Evolutionary conservation across 2,329 filamentous ascomycete genomes (phyloP), one percentile per base, ranked within the genome.

Genomic region (Seiridium cupressi): DNA sequence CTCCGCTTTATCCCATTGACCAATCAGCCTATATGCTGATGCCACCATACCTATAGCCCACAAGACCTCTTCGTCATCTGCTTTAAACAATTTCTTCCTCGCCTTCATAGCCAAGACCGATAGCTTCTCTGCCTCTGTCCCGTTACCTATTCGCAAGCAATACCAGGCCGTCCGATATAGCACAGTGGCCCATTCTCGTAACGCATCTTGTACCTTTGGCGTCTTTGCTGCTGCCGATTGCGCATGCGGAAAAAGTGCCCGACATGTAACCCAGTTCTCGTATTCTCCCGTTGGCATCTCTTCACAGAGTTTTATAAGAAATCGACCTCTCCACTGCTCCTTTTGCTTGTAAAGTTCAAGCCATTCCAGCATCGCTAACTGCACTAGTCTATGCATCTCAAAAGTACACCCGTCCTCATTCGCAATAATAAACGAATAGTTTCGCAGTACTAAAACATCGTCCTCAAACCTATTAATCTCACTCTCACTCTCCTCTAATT

Each of bases 381-480:
- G 75, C 18, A 80, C 77, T 2, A 81, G 69, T 9, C 60, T 46
- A 63, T 81, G 77, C 76, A 81, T 80, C 61, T 77, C 73, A 56
- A 76, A 78, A 1, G 58, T 56, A 10, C 61, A 67, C 1, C 63
- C 63, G 32, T 56, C 32, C 40, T 61, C 61, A 32, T 60, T 66
- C 7, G 59, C 51, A 1, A 59, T 58, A 11, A 81, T 64, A 7
- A 81, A 71, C 3, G 68, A 77, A 63, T 71, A 81, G 55, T 73
- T 65, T 46, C 66, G 64, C 9, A 81, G 67, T 1, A 68, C 63
- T 1, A 60, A 44, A 0, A 81, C 49, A 62, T 79, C 73, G 3
- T 71, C 65, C 61, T 73, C 69, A 36, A 75, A 72, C 10, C 62
- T 63, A 9, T 60, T 36, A 2, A 59, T 40, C 3, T 54, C 54